Percentiles rank a stretch among this genome's conserved stretches.
Conservation (phyloP, 192 early-diverging fungal genomes). For the Polychytrium aggregatum region DNA sequence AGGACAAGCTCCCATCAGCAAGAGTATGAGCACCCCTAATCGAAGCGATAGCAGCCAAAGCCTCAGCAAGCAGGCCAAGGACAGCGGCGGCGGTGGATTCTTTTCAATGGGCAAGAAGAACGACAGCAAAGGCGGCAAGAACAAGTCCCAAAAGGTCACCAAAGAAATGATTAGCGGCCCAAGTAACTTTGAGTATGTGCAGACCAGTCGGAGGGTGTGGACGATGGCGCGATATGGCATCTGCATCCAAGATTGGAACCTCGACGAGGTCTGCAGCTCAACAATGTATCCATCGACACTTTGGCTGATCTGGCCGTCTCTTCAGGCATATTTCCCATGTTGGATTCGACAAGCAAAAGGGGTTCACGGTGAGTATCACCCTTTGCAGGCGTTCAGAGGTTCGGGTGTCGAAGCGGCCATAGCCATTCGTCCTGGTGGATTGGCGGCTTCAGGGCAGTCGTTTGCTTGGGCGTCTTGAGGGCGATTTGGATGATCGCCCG, state of each 20-base stretch:
- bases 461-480: neutral
- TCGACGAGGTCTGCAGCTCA: neutral
- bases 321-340: conserved; percentile 33
- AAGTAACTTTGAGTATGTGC: conserved; percentile 27
- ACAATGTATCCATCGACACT: too few species aligned
- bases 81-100: conserved; percentile 2
- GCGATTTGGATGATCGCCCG: too few species aligned
- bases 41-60: too few species aligned
- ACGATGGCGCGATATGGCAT: neutral
- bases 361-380: conserved; percentile 24
- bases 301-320: too few species aligned
- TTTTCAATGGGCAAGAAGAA: conserved; percentile 4
- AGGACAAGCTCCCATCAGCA: neutral
- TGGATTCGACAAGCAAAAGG: conserved; percentile 31
- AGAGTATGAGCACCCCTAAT: too few species aligned
- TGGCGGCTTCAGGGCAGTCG: too few species aligned
- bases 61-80: too few species aligned
- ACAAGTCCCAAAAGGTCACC: conserved; percentile 25
- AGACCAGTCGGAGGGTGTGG: too few species aligned
- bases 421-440: too few species aligned
- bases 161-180: conserved; percentile 37
- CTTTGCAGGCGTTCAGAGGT: neutral
- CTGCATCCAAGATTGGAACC: neutral
- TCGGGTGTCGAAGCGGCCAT: too few species aligned
- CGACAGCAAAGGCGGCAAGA: conserved; percentile 10